Base-by-base conservation (phyloP, 2,329 filamentous ascomycete species). In the Colletotrichum spinosum region DNA sequence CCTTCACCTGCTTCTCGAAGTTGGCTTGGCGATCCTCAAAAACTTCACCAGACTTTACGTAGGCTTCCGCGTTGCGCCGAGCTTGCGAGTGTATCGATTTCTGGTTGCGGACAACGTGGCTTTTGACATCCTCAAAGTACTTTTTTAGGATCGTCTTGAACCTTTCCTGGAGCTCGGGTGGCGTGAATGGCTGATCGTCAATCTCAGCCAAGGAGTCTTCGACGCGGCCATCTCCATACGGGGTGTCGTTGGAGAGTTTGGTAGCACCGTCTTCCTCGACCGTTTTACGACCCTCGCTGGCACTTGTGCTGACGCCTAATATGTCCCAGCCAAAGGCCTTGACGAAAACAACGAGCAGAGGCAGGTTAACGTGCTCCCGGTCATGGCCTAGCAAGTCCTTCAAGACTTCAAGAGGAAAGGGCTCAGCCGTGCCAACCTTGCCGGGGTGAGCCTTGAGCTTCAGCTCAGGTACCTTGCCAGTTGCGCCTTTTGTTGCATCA, bases 311-410 rank as follows among this genome's bases (percentile, higher is more conserved):
- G 34, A 94, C 88, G 2, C 96, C 96, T 12, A 99, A 81, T 41
- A 98, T 88, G 79, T 99, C 97, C 94, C 95, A 99, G 68, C 92
- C 91, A 73, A 98, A 99, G 15, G 92, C 90, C 80, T 97, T 99
- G 70, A 97, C 94, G 74, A 99, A 99, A 12, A 97, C 86, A 55
- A 98, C 96, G 6, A 97, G 91, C 50, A 99, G 82, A 1, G 96
- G 94, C 48, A 99, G 80, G 74, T 98, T 99, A 60, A 88, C 83
- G 74, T 98, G 96, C 71, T 99, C 95, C 60, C 94, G 89, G 76
- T 99, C 96, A 74, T 98, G 91, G 8, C 94, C 94, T 13, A 99
- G 86, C 69, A 99, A 86, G 75, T 99, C 97, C 80, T 99, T 99
- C 45, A 99, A 82, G n/a, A 98, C 95, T 76, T 99, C 96, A 17